Evolutionary conservation across 2,329 filamentous ascomycete species (phyloP), one percentile per base, ranked within the genome.

Genomic region (Claviceps cyperi): DNA sequence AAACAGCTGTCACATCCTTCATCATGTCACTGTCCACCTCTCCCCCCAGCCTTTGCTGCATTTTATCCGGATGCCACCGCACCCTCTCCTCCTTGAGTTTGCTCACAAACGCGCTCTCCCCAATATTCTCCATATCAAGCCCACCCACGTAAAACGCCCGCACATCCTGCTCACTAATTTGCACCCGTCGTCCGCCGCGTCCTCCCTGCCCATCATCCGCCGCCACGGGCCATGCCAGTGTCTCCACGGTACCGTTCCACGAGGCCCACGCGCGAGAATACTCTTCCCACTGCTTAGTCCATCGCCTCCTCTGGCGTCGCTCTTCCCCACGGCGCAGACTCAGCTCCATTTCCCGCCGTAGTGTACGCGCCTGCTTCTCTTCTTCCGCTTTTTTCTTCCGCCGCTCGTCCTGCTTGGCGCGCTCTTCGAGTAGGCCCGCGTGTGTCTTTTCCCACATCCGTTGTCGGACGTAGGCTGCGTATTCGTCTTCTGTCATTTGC

Each of bases 371-470:
- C 50, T 71, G 69, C 49, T 63, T 66, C 58, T 76, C 73, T 56
- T 72, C 74, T 55, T 77, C 73, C 50, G 69, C 66, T 53, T 72
- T 74, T 54, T 72, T 73, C 55, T 69, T 61, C 52, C 67, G 67
- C 62, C 74, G 73, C 59, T 71, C 74, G 56, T 80, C 75, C 50
- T 78, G 70, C 43, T 76, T 69, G 50, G 80, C 81, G 51, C 83
- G 76, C 65, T 92, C 88, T 59, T 92, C 85, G 0, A 91, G 64
- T 48, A 94, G 69, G 21, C 91, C 86, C 56, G 91, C 83, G 61
- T 95, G 81, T 49, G 86, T 94, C 69, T 87, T 89, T 72, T 96
- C 90, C 84, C 89, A 98, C 92, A 98, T 97, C 66, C 81, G 83
- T 48, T 77, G 76, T 17, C 91, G 80, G 39, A 98, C 91, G 64